Evolutionary conservation across 176 grass and related monocot species (phyloP), one percentile per base, ranked within the genome.

Genomic region (Poa pratensis): DNA sequence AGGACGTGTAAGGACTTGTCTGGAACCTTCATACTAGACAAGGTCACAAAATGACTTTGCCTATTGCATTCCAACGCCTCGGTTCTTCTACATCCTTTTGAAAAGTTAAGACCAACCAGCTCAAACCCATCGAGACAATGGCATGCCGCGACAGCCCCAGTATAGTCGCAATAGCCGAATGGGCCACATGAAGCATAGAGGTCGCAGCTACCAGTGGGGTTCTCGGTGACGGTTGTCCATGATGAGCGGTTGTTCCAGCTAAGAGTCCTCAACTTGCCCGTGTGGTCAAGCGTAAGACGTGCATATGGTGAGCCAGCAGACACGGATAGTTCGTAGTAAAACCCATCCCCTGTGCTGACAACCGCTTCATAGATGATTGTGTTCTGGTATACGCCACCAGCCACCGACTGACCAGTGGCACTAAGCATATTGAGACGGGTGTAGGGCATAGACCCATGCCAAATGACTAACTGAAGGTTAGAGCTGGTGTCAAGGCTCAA

Each of bases 161-260:
- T 75, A 15, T 32, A 39, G 60, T 84, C 46, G 9, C 89, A 91
- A 32, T 84, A 63, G 1, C 85, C 74, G 18, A 74, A 87, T 2
- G 75, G 28, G 22, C 85, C 89, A 24, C 85, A 91, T 13, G 71
- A 53, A 2, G 20, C 69, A 5, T 73, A 73, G 69, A 40, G 66
- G 18, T n/a, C 6, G 28, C 50, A 89, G 14, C 34, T 4, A 15
- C 27, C 30, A 9, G 18, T 3, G 15, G 68, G 37, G 14, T 0
- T 14, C 30, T 62, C 11, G 1, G 22, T 6, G 19, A 48, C 11
- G 62, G 61, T 8, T 1, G 20, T 37, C 79, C 84, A 83, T 2
- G 40, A 82, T 0, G 69, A 69, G 18, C 14, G 7, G 14, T 3
- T 20, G 69, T 84, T 53, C 86, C 83, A 94, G 19, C 0, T 77